phyloP scores from a whole-genome alignment of 345 rosid genomes.

The Hevea brasiliensis region DNA sequence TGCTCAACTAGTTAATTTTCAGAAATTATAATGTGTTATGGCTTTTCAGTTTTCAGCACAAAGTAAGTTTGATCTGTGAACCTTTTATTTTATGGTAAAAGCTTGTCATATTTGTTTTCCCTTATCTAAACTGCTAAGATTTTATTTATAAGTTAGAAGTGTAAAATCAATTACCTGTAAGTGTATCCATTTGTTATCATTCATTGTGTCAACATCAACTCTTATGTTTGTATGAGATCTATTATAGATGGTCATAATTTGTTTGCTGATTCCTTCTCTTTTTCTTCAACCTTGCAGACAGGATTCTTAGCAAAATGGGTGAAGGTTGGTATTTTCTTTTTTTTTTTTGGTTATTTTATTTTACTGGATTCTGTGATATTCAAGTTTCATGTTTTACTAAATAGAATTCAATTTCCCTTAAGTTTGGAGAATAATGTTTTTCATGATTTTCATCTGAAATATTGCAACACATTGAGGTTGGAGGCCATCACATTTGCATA shows the following conservation, averaged over 20 bases:
- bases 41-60: neutral
- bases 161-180: neutral
- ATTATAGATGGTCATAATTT: neutral
- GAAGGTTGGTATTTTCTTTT: slow-evolving; percentile 52
- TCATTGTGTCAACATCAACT: neutral
- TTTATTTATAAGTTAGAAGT: neutral
- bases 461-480: neutral
- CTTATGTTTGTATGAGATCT: neutral
- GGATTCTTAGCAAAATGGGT: slow-evolving; percentile 80
- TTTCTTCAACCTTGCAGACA: slow-evolving; percentile 49
- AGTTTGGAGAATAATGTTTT: neutral
- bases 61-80: neutral
- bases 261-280: slow-evolving; percentile 21
- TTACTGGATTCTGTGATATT: neutral
- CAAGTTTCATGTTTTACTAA: neutral
- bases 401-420: neutral
- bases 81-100: neutral
- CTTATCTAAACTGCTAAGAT: neutral
- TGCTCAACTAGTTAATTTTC: neutral
- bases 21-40: neutral
- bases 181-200: neutral
- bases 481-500: neutral
- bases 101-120: neutral
- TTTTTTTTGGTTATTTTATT: neutral
- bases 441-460: neutral